Evolutionary conservation across 305 asterid genomes (phyloP), one percentile per base, ranked within the genome.

Genomic region (Stenogyne calaminthoides): DNA sequence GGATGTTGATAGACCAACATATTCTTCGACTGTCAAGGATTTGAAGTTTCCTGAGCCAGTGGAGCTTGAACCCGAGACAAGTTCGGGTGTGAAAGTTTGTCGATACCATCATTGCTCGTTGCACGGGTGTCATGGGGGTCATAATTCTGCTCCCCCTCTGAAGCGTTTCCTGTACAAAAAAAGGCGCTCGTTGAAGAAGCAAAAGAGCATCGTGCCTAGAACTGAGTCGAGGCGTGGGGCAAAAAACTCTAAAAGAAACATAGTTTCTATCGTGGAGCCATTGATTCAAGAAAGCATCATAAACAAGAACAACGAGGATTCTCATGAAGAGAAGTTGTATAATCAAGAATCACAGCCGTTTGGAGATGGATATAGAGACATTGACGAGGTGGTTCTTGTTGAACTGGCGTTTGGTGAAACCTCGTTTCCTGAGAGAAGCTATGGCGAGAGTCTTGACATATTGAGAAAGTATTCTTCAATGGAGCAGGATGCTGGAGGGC

Each of bases 51-150:
- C 85, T 25, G 73, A 77, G 59, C 70, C 76, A n/a, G 75, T 77
- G 37, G 91, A 82, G 84, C 25, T 82, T 25, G 84, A 85, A 78
- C 25, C 81, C 0, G 89, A 80, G 64, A 77, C 78, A 16, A 67
- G 25, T 42, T 77, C 89, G 2, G 76, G 37, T 5, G 27, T 63
- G 61, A 85, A 85, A 80, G 87, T 87, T 77, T 93, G 97, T 80
- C 81, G 89, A n/a, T 91, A 93, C 80, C 96, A 88, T 80, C 98
- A 88, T 27, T 93, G 98, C 84, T 93, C 97, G 64, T 81, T 93
- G 16, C 86, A 93, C 57, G 96, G 96, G 19, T 82, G 87, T 69
- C 85, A 71, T 20, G 90, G 73, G 32, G 10, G 67, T 59, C 65
- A 77, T 9, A 84, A 73, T 40, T 62, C 87, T 3, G 78, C 54